Conservation (phyloP, 768 basidiomycete species). For the Coprinopsis strossmayeri region DNA sequence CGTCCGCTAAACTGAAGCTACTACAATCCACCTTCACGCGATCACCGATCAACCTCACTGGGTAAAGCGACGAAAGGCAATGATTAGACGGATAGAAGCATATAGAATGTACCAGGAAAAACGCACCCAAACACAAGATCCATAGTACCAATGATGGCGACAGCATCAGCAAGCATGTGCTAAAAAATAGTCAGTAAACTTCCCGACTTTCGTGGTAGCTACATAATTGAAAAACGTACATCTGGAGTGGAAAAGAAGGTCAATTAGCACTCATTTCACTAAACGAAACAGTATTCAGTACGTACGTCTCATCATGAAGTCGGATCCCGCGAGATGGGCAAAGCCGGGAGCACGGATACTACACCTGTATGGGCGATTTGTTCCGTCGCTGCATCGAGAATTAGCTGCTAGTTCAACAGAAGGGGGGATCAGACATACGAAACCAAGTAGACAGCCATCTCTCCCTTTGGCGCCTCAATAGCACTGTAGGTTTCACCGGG, state of each 20-base stretch:
- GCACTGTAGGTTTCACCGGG: constrained; percentile 95
- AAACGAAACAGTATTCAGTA: constrained; percentile 16
- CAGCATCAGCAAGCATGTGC: constrained; percentile 92
- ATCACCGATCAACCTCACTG: constrained; percentile 35
- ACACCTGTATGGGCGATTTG: constrained; percentile 94
- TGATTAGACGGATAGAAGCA: too few species aligned
- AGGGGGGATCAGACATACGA: constrained; percentile 51
- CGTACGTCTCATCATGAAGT: constrained; percentile 96
- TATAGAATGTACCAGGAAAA: too few species aligned
- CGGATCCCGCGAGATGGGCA: constrained; percentile 90
- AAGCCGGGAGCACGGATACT: constrained; percentile 97
- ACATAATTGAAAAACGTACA: constrained; percentile 25
- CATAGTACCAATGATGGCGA: constrained; percentile 98
- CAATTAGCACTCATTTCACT: constrained; percentile 8
- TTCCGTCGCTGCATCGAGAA: constrained; percentile 60
- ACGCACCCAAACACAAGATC: constrained; percentile 94
- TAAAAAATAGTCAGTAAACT: constrained; percentile 23
- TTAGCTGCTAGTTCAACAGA: not conserved
- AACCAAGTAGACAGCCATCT: constrained; percentile 98
- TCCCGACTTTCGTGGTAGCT: constrained; percentile 10
- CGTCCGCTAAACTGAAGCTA: not conserved
- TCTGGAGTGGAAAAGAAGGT: constrained; percentile 28
- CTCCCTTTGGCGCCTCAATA: constrained; percentile 98
- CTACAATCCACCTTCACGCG: not conserved
- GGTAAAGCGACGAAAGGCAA: too few species aligned